These are phyloP conservation scores for Suillus subaureus DNA, from an alignment of 768 basidiomycete species.

Conservation along the genomic window DNA sequence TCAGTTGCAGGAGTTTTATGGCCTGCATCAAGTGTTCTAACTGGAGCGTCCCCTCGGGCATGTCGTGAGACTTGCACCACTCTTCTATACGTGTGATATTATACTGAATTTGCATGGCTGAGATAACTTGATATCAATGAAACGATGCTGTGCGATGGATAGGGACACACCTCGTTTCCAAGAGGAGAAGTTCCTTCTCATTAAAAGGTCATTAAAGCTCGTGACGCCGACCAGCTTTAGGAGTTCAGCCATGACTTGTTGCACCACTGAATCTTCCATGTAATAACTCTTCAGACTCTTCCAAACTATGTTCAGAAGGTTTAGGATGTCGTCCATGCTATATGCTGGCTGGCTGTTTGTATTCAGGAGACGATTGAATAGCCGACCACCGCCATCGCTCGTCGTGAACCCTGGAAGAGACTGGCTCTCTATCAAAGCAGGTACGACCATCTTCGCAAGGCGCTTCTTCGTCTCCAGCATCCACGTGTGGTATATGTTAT, in stretches of 20 bases:
- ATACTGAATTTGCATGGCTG: conserved; percentile 99
- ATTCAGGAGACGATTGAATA: conserved; percentile 92
- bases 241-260: conserved; percentile 93
- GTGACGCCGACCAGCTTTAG: conserved; percentile 95
- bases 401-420: conserved; percentile 98
- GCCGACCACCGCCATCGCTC: conserved; percentile 86
- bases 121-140: conserved; percentile 9
- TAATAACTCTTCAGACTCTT: conserved; percentile 98
- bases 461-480: conserved; percentile 98
- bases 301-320: conserved; percentile 96
- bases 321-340: conserved; percentile 98
- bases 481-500: conserved; percentile 99
- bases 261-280: conserved; percentile 95
- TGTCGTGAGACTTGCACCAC: conserved; percentile 99
- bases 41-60: conserved; percentile 98
- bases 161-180: conserved; percentile 91
- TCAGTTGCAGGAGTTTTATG: conserved; percentile 95
- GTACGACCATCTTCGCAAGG: conserved; percentile 96
- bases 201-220: conserved; percentile 97
- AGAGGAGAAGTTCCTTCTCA: conserved; percentile 98
- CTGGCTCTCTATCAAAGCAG: conserved; percentile 97
- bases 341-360: conserved; percentile 87
- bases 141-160: neutral
- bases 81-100: conserved; percentile 97
- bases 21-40: conserved; percentile 99